A percentile compares a stretch with the other conserved stretches of the same genome.
These are phyloP conservation scores for Arachis stenosperma DNA, from an alignment of 306 rosid genomes.

Conservation along the genomic window DNA sequence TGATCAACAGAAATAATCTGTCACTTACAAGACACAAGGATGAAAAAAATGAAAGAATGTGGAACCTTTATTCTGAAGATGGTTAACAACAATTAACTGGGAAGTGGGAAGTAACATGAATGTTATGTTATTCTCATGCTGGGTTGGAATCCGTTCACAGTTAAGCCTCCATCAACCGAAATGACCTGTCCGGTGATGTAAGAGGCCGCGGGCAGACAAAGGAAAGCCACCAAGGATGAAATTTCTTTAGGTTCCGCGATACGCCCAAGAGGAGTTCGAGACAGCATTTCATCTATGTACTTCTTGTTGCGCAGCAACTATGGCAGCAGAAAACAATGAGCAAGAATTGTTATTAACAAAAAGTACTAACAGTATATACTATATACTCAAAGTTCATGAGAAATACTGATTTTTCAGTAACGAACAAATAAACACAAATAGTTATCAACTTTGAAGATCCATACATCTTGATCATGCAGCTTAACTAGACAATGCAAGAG, in stretches of 20 bases:
- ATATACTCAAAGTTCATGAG: background rate
- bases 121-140: conserved; percentile 41
- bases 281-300: conserved; percentile 51
- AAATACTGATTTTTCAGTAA: conserved; percentile 8
- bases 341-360: background rate
- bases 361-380: background rate
- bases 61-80: conserved; percentile 4
- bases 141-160: conserved; percentile 66
- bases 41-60: background rate
- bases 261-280: conserved; percentile 65
- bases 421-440: no score
- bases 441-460: background rate
- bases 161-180: conserved; percentile 77
- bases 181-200: conserved; percentile 84
- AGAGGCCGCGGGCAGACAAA: conserved; percentile 88
- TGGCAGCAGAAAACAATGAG: conserved; percentile 19
- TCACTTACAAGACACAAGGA: no score
- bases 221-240: conserved; percentile 78
- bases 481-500: background rate
- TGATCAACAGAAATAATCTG: no score
- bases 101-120: background rate
- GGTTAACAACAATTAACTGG: background rate
- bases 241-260: conserved; percentile 73
- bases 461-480: background rate
- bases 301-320: conserved; percentile 64